These are phyloP conservation scores for Pseudisothecium myosuroides DNA, from an alignment of 225 moss, liverwort and hornwort species.

Conservation along the genomic window DNA sequence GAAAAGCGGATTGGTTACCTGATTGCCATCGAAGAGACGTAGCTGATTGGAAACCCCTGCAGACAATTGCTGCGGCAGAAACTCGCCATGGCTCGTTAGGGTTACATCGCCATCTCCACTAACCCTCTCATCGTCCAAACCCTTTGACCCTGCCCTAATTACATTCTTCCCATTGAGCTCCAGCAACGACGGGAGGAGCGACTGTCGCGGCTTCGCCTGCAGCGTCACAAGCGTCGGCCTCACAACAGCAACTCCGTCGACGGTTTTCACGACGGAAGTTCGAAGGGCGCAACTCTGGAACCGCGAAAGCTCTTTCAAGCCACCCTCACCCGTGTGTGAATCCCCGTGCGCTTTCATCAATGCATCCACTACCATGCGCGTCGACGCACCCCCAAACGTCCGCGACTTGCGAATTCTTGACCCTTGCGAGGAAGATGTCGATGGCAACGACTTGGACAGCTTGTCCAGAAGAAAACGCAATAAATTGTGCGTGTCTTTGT, in stretches of 20 bases:
- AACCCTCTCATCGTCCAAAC: neutral
- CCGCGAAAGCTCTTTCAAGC: slow-evolving; percentile 5
- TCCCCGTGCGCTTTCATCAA: slow-evolving; percentile 44
- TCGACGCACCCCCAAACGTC: slow-evolving; percentile 1
- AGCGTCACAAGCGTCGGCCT: slow-evolving; percentile 75
- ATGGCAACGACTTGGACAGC: slow-evolving; percentile 51
- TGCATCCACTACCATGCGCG: slow-evolving; percentile 47
- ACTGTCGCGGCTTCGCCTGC: slow-evolving; percentile 65
- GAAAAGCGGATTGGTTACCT: neutral
- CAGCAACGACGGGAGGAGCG: slow-evolving; percentile 62
- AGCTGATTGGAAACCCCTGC: neutral
- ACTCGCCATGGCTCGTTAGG: slow-evolving; percentile 53
- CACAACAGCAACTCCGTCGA: slow-evolving; percentile 33
- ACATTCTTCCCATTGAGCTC: slow-evolving; percentile 63
- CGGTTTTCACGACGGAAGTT: slow-evolving; percentile 14
- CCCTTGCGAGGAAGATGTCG: slow-evolving; percentile 16
- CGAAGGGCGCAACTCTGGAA: slow-evolving; percentile 56
- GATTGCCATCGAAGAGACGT: slow-evolving; percentile 2
- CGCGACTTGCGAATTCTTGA: slow-evolving; percentile 41
- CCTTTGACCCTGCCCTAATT: neutral
- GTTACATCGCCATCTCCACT: neutral
- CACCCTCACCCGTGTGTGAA: slow-evolving; percentile 7
- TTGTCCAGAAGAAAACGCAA: slow-evolving; percentile 88
- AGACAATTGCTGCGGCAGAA: slow-evolving; percentile 24
- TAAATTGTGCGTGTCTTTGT: slow-evolving; percentile 67